These are phyloP conservation scores for Musa balbisiana DNA, from an alignment of 202 grass and related monocot genomes.

Conservation along the genomic window DNA sequence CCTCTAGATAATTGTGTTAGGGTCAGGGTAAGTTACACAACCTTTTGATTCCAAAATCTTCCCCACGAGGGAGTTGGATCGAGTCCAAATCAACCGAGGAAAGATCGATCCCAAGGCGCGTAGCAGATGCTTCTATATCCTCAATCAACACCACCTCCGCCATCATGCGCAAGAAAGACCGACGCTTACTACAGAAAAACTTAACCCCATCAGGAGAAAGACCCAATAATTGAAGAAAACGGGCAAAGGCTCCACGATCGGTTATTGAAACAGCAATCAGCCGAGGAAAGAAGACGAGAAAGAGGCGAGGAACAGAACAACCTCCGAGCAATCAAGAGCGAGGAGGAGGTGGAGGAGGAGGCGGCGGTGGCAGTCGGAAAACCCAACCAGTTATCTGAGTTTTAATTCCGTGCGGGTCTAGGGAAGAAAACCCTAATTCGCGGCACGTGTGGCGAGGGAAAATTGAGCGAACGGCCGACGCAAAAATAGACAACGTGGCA, in stretches of 20 bases:
- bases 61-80: conserved; percentile 55
- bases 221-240: background rate
- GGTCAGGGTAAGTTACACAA: conserved; percentile 9
- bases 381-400: too few relatives aligned
- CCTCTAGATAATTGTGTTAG: background rate
- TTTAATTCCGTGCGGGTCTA: too few relatives aligned
- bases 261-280: background rate
- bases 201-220: background rate
- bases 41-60: conserved; percentile 73
- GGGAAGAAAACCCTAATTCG: too few relatives aligned
- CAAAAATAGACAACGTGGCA: too few relatives aligned
- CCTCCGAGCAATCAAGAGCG: too few relatives aligned
- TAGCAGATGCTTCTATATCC: conserved; percentile 43
- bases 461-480: too few relatives aligned
- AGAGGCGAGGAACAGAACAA: too few relatives aligned
- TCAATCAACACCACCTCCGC: conserved; percentile 42
- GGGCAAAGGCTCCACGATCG: background rate
- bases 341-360: too few relatives aligned
- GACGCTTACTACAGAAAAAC: background rate
- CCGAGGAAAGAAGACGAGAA: too few relatives aligned
- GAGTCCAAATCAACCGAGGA: conserved; percentile 51
- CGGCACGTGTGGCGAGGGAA: too few relatives aligned
- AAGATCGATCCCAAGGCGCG: conserved; percentile 43
- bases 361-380: too few relatives aligned
- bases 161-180: conserved; percentile 28